These are phyloP conservation scores for Teratosphaeria gauchensis DNA, from an alignment of 2,329 filamentous ascomycete genomes.

Conservation along the genomic window DNA sequence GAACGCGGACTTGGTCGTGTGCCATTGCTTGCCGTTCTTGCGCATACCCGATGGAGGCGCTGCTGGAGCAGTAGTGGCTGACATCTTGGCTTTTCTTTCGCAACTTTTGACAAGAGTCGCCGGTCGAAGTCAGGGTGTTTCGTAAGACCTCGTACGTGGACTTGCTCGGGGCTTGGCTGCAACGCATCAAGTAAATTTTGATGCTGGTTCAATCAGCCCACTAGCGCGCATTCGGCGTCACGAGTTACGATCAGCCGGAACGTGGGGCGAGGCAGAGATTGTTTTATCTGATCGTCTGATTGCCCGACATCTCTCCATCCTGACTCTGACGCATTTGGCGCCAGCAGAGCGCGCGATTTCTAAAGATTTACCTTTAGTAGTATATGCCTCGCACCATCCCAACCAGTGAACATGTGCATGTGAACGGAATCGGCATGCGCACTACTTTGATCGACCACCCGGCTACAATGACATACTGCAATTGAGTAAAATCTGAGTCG, in stretches of 20 bases:
- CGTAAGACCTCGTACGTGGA: no score
- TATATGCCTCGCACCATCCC: neutral
- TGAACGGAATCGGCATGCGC: neutral
- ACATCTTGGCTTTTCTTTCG: slow-evolving; percentile 22
- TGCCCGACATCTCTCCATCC: no score
- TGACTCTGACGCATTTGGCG: neutral
- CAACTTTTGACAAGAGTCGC: no score
- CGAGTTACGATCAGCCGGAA: no score
- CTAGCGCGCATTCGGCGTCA: neutral
- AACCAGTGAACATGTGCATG: neutral
- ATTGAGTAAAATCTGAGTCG: neutral
- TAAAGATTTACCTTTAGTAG: neutral
- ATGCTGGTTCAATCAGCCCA: neutral
- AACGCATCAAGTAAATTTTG: neutral
- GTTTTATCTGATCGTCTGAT: neutral
- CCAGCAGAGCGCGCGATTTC: neutral
- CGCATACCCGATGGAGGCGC: slow-evolving; percentile 50
- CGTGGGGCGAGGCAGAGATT: neutral
- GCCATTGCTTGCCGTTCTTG: slow-evolving; percentile 96
- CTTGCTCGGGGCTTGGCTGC: neutral
- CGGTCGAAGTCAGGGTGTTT: neutral
- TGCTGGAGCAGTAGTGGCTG: neutral
- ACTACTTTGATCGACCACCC: neutral
- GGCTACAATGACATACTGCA: neutral
- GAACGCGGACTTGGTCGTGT: slow-evolving; percentile 71